These are phyloP conservation scores for Penicillium soppii DNA, from an alignment of 495 filamentous ascomycete species.

Conservation along the genomic window DNA sequence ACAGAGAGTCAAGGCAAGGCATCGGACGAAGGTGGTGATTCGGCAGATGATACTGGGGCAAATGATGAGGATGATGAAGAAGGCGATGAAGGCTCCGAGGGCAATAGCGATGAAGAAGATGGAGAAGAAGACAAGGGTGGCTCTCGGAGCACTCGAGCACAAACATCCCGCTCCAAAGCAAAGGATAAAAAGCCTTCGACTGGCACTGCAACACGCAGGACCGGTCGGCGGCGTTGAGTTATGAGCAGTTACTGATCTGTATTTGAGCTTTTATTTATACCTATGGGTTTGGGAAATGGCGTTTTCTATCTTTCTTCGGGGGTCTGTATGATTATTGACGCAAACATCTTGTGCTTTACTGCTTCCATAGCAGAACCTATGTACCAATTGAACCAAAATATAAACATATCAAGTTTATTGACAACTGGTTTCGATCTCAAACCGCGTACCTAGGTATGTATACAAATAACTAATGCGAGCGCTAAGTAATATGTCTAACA, in stretches of 20 bases:
- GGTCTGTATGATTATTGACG: conserved; percentile 13
- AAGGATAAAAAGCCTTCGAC: conserved; percentile 36
- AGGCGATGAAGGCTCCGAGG: conserved; percentile 31
- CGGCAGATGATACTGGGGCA: conserved; percentile 37
- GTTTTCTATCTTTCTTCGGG: conserved; percentile 9
- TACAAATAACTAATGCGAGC: too few relatives aligned
- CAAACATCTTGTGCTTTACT: not conserved
- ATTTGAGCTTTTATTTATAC: conserved; percentile 31
- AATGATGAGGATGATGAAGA: conserved; percentile 43
- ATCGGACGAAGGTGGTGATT: conserved; percentile 42
- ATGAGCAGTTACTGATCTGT: not conserved
- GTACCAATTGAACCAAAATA: too few relatives aligned
- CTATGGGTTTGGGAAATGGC: conserved; percentile 16
- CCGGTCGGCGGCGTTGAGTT: conserved; percentile 35
- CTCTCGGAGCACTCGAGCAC: conserved; percentile 41
- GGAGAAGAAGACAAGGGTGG: conserved; percentile 38
- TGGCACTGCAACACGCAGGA: conserved; percentile 34
- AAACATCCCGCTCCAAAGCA: conserved; percentile 37
- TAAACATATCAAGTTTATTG: too few relatives aligned
- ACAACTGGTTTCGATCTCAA: too few relatives aligned
- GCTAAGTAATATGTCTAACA: too few relatives aligned
- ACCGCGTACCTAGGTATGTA: too few relatives aligned
- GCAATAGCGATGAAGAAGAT: conserved; percentile 28
- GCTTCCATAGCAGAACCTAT: too few relatives aligned
- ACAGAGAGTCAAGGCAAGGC: conserved; percentile 24